Base-by-base conservation (phyloP, 768 basidiomycete species). In the Macrolepiota fuliginosa region DNA sequence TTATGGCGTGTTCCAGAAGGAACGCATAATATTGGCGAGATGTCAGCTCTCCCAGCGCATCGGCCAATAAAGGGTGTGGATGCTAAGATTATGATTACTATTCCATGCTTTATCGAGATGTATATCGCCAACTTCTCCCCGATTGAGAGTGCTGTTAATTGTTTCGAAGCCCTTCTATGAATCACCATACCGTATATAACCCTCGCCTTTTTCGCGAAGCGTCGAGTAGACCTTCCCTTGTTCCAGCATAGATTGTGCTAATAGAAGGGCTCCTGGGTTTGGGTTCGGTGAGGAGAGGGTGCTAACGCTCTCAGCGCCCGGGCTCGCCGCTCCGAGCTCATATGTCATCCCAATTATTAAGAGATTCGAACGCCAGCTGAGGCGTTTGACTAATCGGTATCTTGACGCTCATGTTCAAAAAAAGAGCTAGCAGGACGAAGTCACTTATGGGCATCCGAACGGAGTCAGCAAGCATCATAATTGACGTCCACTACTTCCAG, bases 21-120 rank as follows among this genome's bases (percentile, higher is more conserved):
- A 61, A 61, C 7, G 39, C 17, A 7, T 7, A 32, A 32, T 54
- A 45, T 35, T 42, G n/a, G 36, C n/a, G 56, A 58, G 47, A 39
- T 58, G 56, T 32, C 22, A 17, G 56, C 47, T 58, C 56, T 55
- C 37, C n/a, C 54, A 57, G 56, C 17, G 35, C 56, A 57, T 57
- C 56, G 25, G 39, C 50, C 58, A 60, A 53, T 32, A 35, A 24
- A 24, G 25, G 51, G 17, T 22, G 12, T 46, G 24, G 58, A 52
- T 52, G 39, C 6, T 12, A 46, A 35, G 36, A 45, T 57, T 32
- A 24, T 45, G 39, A 32, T 32, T 32, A 32, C 29, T 32, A 32
- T 32, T 32, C 3, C 7, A 39, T 22, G 52, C 59, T 54, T 54
- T n/a, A 54, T 61, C 52, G 59, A 54, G 59, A 54, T 46, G 32